Percentiles rank a stretch among this genome's conserved stretches.
phyloP scores from a whole-genome alignment of 2,329 filamentous ascomycete species.

The Xylaria sp. region DNA sequence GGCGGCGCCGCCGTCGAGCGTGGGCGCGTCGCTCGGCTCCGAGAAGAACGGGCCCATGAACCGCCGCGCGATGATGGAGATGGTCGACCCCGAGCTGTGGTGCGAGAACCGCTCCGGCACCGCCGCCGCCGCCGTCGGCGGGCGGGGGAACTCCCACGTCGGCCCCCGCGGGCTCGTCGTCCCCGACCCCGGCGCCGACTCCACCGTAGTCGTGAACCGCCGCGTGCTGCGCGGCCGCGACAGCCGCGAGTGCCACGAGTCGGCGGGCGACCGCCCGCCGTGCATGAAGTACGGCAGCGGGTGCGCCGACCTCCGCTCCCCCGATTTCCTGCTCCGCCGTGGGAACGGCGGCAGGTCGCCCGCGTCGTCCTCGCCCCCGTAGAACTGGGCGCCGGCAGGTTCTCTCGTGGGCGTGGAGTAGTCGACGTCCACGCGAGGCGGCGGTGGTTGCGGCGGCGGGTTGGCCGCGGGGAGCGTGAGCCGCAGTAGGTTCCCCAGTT shows the following conservation, averaged over 20 bases:
- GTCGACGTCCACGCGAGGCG: background rate
- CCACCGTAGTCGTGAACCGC: slow-evolving; percentile 1
- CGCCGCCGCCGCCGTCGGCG: background rate
- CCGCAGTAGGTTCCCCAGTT: slow-evolving; percentile 15
- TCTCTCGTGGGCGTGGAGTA: background rate
- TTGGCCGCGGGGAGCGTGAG: background rate
- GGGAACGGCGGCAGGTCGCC: background rate
- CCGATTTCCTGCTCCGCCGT: background rate
- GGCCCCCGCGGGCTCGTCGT: background rate
- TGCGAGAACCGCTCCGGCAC: background rate
- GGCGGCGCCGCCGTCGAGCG: background rate
- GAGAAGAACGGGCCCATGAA: slow-evolving; percentile 24
- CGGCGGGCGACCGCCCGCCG: slow-evolving; percentile 15
- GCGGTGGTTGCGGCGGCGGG: background rate
- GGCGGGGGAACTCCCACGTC: background rate
- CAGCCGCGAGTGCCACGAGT: slow-evolving; percentile 9
- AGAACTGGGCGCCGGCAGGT: background rate
- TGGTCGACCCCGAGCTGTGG: slow-evolving; percentile 14
- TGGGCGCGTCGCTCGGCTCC: slow-evolving; percentile 3
- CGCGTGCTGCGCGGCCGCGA: background rate
- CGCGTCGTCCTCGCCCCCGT: background rate
- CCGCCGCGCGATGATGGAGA: slow-evolving; percentile 14
- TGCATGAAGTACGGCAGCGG: slow-evolving; percentile 20
- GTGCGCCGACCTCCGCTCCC: background rate
- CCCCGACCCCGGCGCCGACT: background rate